Evolutionary conservation across 1,139 yeast genomes (phyloP).

Genomic region (Nakaseomyces delphensis): DNA sequence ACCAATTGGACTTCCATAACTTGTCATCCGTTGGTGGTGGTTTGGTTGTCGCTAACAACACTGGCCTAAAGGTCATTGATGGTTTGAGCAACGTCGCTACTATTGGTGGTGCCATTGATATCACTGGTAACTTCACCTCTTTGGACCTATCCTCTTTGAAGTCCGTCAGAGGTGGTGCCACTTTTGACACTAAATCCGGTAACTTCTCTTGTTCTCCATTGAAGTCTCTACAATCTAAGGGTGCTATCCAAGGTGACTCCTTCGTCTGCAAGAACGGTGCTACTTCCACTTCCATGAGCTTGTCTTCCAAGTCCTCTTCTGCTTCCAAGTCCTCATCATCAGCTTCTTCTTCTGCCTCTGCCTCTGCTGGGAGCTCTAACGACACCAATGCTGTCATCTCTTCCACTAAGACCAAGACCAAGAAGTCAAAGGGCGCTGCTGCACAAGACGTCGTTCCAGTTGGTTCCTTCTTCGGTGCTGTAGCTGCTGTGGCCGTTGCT

Average conservation of each 20-base stretch:
- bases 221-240: slow-evolving; percentile 56
- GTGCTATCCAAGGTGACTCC: slow-evolving; percentile 83
- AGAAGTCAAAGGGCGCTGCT: slow-evolving; percentile 27
- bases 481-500: slow-evolving; percentile 55
- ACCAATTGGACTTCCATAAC: slow-evolving; percentile 58
- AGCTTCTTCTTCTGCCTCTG: slow-evolving; percentile 20
- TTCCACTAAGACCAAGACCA: slow-evolving; percentile 16
- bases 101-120: slow-evolving; percentile 80
- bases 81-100: slow-evolving; percentile 68
- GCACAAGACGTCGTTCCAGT: slow-evolving; percentile 36
- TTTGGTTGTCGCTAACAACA: slow-evolving; percentile 79
- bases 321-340: slow-evolving; percentile 18
- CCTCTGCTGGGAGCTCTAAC: slow-evolving; percentile 15
- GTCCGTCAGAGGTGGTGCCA: slow-evolving; percentile 88
- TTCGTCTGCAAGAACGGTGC: slow-evolving; percentile 73
- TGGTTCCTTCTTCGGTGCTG: slow-evolving; percentile 45
- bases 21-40: slow-evolving; percentile 79
- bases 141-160: slow-evolving; percentile 66
- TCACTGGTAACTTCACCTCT: slow-evolving; percentile 71
- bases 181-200: slow-evolving; percentile 61
- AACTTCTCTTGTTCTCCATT: slow-evolving; percentile 75
- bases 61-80: slow-evolving; percentile 50
- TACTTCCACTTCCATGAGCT: slow-evolving; percentile 44
- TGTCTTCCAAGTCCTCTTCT: slow-evolving; percentile 34
- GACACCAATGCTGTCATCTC: slow-evolving; percentile 23